A percentile compares a stretch with the other conserved stretches of the same genome.
Evolutionary conservation across 768 basidiomycete genomes (phyloP).

Genomic region (Tricholoma matsutake): DNA sequence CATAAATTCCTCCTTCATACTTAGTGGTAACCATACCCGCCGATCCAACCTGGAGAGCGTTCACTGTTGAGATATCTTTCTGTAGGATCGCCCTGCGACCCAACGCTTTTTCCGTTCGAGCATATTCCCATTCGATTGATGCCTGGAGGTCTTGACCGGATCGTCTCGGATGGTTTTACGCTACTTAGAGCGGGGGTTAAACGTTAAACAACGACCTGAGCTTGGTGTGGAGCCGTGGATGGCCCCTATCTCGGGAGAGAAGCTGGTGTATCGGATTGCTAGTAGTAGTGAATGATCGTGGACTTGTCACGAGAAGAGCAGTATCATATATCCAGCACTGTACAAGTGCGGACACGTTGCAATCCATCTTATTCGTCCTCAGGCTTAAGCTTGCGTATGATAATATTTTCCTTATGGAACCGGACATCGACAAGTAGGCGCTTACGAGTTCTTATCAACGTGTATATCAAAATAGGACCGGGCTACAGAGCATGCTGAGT

Average conservation of each 20-base stretch:
- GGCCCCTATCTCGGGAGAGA: not conserved
- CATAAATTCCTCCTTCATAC: not conserved
- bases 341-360: too few relatives aligned
- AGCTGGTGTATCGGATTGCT: not conserved
- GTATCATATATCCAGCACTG: too few relatives aligned
- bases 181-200: conserved; percentile 27
- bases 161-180: conserved; percentile 26
- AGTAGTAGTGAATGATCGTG: not conserved
- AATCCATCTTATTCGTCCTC: too few relatives aligned
- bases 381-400: too few relatives aligned
- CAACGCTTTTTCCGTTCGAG: conserved; percentile 20
- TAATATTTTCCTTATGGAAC: too few relatives aligned
- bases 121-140: conserved; percentile 29
- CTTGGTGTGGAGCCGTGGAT: not conserved
- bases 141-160: conserved; percentile 28
- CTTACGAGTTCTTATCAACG: too few relatives aligned
- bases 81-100: conserved; percentile 13
- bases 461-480: not conserved
- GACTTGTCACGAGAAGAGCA: too few relatives aligned
- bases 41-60: conserved; percentile 21
- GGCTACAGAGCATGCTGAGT: conserved; percentile 1
- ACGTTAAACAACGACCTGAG: not conserved
- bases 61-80: conserved; percentile 30
- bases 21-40: conserved; percentile 24
- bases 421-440: too few relatives aligned